Conservation (phyloP, 345 rosid species). For the Nephelium lappaceum region DNA sequence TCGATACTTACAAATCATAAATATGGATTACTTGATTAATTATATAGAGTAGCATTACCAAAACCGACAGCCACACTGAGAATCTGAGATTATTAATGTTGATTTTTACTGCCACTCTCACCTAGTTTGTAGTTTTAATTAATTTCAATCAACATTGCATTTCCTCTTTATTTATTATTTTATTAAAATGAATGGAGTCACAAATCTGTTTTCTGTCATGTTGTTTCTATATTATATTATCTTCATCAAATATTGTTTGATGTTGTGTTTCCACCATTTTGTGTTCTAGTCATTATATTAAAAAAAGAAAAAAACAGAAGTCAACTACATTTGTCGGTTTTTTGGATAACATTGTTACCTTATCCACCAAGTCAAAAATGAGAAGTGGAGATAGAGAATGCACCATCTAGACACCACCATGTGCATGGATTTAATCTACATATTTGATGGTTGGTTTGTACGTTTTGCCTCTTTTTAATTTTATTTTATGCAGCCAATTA, state of each 20-base stretch:
- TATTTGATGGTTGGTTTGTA: neutral
- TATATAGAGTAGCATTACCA: neutral
- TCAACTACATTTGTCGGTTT: neutral
- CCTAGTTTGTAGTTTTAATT: neutral
- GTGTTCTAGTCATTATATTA: neutral
- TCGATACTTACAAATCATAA: too few relatives aligned
- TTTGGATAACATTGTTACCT: constrained; percentile 3
- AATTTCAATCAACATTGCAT: neutral
- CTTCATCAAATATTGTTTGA: neutral
- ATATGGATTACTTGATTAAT: neutral
- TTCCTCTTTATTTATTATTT: neutral
- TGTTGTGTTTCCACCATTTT: neutral
- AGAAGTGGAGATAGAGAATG: constrained; percentile 1
- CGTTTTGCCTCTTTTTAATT: neutral
- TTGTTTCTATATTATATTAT: neutral
- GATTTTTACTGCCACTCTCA: neutral
- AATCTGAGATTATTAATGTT: neutral
- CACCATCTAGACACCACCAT: constrained; percentile 13
- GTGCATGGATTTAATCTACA: constrained; percentile 13
- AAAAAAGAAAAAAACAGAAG: neutral
- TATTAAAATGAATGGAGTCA: neutral
- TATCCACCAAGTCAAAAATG: constrained; percentile 6
- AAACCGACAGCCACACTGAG: neutral
- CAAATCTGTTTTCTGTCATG: neutral
- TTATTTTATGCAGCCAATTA: neutral